Conservation (phyloP, 495 filamentous ascomycete genomes). For the Penicillium bialowiezense region DNA sequence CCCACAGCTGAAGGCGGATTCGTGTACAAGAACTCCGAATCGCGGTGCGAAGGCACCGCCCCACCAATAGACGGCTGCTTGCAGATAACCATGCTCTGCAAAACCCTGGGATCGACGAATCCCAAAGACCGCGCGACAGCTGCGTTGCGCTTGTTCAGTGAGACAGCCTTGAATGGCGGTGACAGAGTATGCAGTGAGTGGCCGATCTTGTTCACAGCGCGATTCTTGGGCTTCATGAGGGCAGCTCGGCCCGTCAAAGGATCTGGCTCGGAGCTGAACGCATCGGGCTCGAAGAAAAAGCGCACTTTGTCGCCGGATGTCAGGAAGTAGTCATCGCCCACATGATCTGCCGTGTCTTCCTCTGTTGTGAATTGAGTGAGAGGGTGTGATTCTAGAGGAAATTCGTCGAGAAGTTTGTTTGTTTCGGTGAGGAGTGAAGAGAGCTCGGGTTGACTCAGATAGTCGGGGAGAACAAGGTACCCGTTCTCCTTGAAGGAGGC, state of each 20-base stretch:
- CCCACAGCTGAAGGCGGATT: conserved; percentile 86
- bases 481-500: conserved; percentile 73
- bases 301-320: conserved; percentile 82
- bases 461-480: conserved; percentile 84
- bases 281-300: conserved; percentile 94
- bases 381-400: conserved; percentile 77
- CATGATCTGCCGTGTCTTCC: conserved; percentile 55
- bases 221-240: conserved; percentile 71
- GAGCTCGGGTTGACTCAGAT: conserved; percentile 63
- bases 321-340: conserved; percentile 95
- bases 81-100: conserved; percentile 98
- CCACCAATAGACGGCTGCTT: conserved; percentile 97
- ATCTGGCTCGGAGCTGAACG: conserved; percentile 40
- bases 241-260: conserved; percentile 36
- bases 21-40: conserved; percentile 90
- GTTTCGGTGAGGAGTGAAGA: conserved; percentile 70
- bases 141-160: conserved; percentile 52
- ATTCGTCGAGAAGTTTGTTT: conserved; percentile 65
- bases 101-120: conserved; percentile 68
- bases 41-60: conserved; percentile 82
- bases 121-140: conserved; percentile 68
- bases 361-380: conserved; percentile 92
- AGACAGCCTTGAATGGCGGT: conserved; percentile 63
- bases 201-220: conserved; percentile 94
- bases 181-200: conserved; percentile 81